These are phyloP conservation scores for Guadua angustifolia DNA, from an alignment of 176 grass and related monocot species.

Conservation along the genomic window DNA sequence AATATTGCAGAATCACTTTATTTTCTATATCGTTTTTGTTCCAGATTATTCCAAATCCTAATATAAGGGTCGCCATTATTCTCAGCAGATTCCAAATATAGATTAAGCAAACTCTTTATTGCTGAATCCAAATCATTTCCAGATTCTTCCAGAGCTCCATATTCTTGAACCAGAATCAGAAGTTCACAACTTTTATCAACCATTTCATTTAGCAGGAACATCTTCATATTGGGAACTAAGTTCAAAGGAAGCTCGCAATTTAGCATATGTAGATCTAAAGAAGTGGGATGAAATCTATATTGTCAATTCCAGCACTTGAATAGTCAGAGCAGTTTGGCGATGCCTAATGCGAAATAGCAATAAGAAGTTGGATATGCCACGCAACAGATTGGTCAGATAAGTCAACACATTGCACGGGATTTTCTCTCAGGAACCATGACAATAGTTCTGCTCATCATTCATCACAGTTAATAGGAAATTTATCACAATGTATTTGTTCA, in stretches of 20 bases:
- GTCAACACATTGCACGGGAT: too few relatives aligned
- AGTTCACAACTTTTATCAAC: background rate
- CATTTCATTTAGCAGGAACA: background rate
- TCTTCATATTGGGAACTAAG: background rate
- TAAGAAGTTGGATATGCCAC: too few relatives aligned
- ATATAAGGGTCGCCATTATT: background rate
- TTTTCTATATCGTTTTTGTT: too few relatives aligned
- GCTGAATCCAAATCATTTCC: constrained; percentile 51
- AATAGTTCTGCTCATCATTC: background rate
- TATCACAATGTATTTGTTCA: too few relatives aligned
- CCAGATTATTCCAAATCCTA: too few relatives aligned
- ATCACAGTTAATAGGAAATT: too few relatives aligned
- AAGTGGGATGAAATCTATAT: background rate
- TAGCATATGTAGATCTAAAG: background rate
- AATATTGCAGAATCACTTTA: too few relatives aligned
- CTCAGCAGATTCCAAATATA: constrained; percentile 32
- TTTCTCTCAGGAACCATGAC: too few relatives aligned
- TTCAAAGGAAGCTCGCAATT: background rate
- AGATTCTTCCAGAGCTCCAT: constrained; percentile 38
- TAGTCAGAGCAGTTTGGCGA: background rate
- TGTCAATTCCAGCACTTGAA: background rate
- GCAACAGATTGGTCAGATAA: too few relatives aligned
- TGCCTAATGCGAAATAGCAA: too few relatives aligned
- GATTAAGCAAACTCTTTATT: constrained; percentile 48
- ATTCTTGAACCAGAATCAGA: background rate